Base-by-base conservation (phyloP, 495 filamentous ascomycete species). In the Talaromyces adpressus region DNA sequence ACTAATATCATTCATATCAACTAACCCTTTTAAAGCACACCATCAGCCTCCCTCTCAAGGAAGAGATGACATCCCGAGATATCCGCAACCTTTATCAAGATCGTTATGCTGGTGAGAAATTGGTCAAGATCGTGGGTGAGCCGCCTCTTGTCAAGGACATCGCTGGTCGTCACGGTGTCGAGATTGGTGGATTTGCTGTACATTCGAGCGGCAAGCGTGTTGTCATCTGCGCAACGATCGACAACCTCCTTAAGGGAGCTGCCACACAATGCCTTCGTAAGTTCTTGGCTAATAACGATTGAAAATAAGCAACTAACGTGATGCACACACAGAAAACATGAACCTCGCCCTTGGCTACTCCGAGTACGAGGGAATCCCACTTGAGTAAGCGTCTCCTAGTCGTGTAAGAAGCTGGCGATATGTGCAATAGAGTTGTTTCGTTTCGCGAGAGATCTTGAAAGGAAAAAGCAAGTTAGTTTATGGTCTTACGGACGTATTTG, bases 21-120 rank as follows among this genome's bases (percentile, higher is more conserved):
- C 71, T 77, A 66, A 75, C 64, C 32, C 36, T 16, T 51, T 2
- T 52, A 51, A 27, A 85, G 77, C 93, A 96, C 76, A 89, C 92
- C 39, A 93, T 97, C 75, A 90, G 83, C 73, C 91, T 98, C 45
- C 94, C 94, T 16, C 82, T 97, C 16, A 87, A 87, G 66, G 81
- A 91, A 72, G 81, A 85, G 64, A 92, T 97, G 89, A 89, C 87
- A 7, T 90, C 89, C 30, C 88, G 94, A 51, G 94, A 98, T 73
- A 92, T 98, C 70, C 85, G 94, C 64, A 91, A 96, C 71, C 79
- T 98, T 61, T 98, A 95, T 81, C 92, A 97, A 74, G 94, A 98
- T 63, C 84, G 94, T 11, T 98, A 97, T 69, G 93, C 93, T 25
- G 92, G 91, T 52, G 94, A 98, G 82, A 89, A 89, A 75, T 85